phyloP scores from a whole-genome alignment of 2,329 filamentous ascomycete species.

The Penicillium digitatum region DNA sequence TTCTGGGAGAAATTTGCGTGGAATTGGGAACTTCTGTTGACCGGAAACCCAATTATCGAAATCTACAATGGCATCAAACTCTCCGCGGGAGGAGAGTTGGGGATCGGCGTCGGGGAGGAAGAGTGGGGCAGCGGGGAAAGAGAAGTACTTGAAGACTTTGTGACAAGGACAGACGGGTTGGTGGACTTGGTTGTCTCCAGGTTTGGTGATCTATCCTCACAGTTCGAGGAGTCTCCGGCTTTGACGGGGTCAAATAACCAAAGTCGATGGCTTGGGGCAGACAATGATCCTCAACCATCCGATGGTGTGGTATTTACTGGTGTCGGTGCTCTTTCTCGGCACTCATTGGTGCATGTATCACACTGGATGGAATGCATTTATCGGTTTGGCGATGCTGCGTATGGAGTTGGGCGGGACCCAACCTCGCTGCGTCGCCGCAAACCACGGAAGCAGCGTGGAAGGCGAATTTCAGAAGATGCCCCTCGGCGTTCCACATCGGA shows the following conservation, averaged over 20 bases:
- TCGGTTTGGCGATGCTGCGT: constrained; percentile 75
- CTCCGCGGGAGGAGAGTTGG: constrained; percentile 83
- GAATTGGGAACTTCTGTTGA: constrained; percentile 82
- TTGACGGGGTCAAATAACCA: constrained; percentile 22
- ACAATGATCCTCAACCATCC: constrained; percentile 61
- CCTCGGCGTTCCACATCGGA: constrained; percentile 20
- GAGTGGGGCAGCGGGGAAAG: constrained; percentile 90
- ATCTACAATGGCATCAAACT: constrained; percentile 82
- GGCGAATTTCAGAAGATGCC: constrained; percentile 12
- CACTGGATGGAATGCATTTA: constrained; percentile 89
- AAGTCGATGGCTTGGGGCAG: constrained; percentile 69
- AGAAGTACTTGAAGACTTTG: constrained; percentile 87
- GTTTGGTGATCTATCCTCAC: constrained; percentile 61
- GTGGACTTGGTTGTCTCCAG: constrained; percentile 83
- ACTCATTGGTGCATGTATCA: constrained; percentile 67
- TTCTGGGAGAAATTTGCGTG: constrained; percentile 72
- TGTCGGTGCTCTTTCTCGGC: constrained; percentile 65
- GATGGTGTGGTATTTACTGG: constrained; percentile 88
- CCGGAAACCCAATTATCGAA: constrained; percentile 78
- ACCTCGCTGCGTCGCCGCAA: constrained; percentile 57
- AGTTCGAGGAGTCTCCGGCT: constrained; percentile 22
- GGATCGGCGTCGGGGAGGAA: constrained; percentile 91
- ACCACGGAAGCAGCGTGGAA: constrained; percentile 31
- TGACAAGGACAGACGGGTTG: constrained; percentile 73
- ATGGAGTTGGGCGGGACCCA: constrained; percentile 78